Percentiles rank a stretch among this genome's conserved stretches.
These are phyloP conservation scores for Venturia aucupariae DNA, from an alignment of 2,329 filamentous ascomycete species.

Conservation along the genomic window DNA sequence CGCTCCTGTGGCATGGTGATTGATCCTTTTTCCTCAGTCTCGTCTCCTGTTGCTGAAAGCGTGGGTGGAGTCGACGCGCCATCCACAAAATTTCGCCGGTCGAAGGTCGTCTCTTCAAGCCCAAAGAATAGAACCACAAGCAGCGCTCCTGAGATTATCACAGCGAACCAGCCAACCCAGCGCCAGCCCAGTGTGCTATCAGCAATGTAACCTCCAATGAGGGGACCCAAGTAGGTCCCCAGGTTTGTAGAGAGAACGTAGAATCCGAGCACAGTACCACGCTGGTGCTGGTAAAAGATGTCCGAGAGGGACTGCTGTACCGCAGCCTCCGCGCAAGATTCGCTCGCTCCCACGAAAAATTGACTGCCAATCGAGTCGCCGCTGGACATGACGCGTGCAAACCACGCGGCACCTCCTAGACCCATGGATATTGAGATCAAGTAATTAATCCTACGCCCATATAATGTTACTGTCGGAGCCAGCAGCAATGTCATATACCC, in stretches of 20 bases:
- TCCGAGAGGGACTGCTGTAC: slow-evolving; percentile 50
- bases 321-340: slow-evolving; percentile 47
- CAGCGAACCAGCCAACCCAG: slow-evolving; percentile 45
- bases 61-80: background rate
- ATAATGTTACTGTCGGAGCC: slow-evolving; percentile 44
- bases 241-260: slow-evolving; percentile 48
- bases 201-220: slow-evolving; percentile 44
- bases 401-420: slow-evolving; percentile 45
- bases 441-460: slow-evolving; percentile 47
- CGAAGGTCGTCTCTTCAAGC: slow-evolving; percentile 45
- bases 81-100: slow-evolving; percentile 32
- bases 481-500: slow-evolving; percentile 47
- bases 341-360: slow-evolving; percentile 48
- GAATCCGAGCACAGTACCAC: slow-evolving; percentile 44
- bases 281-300: slow-evolving; percentile 49
- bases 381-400: slow-evolving; percentile 36
- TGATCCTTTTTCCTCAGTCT: slow-evolving; percentile 7
- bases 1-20: background rate
- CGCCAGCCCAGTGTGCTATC: slow-evolving; percentile 41
- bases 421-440: slow-evolving; percentile 42
- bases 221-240: slow-evolving; percentile 47
- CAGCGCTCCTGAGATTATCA: slow-evolving; percentile 40
- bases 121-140: slow-evolving; percentile 43
- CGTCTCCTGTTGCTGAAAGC: background rate
- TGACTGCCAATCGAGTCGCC: slow-evolving; percentile 46